These are phyloP conservation scores for Cytospora schulzeri DNA, from an alignment of 2,329 filamentous ascomycete genomes.

Conservation along the genomic window DNA sequence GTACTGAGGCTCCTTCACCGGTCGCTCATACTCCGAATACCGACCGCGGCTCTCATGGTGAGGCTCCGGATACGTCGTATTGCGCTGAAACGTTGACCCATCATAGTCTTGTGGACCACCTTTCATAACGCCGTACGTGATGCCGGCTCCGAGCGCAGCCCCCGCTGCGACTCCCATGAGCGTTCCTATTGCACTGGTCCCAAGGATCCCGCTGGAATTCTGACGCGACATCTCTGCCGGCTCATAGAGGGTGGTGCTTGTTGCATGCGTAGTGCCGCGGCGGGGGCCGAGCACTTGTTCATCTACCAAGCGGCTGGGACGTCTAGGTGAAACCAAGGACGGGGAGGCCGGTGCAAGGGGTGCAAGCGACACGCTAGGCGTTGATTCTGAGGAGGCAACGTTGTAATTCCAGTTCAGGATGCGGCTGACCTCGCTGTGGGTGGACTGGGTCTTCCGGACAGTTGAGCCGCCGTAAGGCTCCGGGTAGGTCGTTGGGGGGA, in stretches of 20 bases:
- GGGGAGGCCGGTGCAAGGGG: constrained; percentile 29
- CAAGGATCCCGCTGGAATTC: constrained; percentile 48
- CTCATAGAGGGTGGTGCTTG: constrained; percentile 31
- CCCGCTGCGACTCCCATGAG: constrained; percentile 69
- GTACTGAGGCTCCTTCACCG: constrained; percentile 41
- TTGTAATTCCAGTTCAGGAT: constrained; percentile 55
- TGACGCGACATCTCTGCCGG: constrained; percentile 36
- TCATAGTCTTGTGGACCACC: constrained; percentile 52
- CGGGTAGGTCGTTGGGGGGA: constrained; percentile 41
- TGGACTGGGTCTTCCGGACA: constrained; percentile 40
- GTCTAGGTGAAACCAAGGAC: constrained; percentile 16
- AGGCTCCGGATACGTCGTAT: constrained; percentile 49
- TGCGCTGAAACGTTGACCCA: constrained; percentile 43
- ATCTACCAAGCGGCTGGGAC: constrained; percentile 29
- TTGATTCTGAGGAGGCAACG: constrained; percentile 37
- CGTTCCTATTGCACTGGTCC: constrained; percentile 71
- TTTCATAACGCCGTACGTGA: constrained; percentile 72
- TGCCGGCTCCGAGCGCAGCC: constrained; percentile 63
- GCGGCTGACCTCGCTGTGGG: constrained; percentile 44
- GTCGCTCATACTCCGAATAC: constrained; percentile 43
- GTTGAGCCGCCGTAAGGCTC: constrained; percentile 40
- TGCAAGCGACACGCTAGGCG: constrained; percentile 31
- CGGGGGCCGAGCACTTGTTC: constrained; percentile 36
- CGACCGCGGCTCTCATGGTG: constrained; percentile 38
- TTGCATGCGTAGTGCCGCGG: constrained; percentile 41